Evolutionary conservation across 768 basidiomycete species (phyloP).

Genomic region (Boletales sp.): DNA sequence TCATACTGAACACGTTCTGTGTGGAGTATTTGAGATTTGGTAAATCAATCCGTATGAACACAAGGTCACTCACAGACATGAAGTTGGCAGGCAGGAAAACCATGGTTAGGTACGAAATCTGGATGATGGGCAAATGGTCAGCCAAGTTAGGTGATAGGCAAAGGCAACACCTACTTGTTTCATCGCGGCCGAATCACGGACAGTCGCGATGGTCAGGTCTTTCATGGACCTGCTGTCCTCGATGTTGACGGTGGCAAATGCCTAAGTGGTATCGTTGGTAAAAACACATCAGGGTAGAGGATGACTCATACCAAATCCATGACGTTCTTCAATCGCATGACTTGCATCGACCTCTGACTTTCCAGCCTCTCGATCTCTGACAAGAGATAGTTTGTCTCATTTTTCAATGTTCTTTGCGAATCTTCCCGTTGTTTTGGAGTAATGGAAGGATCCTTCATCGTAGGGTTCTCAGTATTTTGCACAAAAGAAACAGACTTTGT

Average conservation of each 20-base stretch:
- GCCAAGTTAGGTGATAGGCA: conserved; percentile 3
- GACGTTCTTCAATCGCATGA: conserved; percentile 29
- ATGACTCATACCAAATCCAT: conserved; percentile 29
- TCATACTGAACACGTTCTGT: conserved; percentile 57
- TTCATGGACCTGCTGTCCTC: conserved; percentile 51
- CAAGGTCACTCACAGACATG: conserved; percentile 22
- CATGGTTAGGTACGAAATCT: conserved; percentile 54
- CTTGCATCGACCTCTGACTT: conserved; percentile 27
- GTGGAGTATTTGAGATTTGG: conserved; percentile 1
- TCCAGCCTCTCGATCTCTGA: conserved; percentile 50
- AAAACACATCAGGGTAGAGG: background rate
- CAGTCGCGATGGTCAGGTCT: conserved; percentile 43
- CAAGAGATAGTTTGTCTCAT: conserved; percentile 45
- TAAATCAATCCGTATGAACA: background rate
- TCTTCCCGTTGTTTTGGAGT: conserved; percentile 2
- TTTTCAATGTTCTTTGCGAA: conserved; percentile 37
- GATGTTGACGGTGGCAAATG: conserved; percentile 58
- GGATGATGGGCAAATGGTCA: too few species aligned
- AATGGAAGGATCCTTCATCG: conserved; percentile 32
- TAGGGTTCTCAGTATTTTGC: conserved; percentile 45
- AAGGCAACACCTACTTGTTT: conserved; percentile 25
- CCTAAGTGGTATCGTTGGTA: conserved; percentile 30
- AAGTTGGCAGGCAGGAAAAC: conserved; percentile 57
- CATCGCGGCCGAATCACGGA: conserved; percentile 41
- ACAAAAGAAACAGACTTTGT: conserved; percentile 50